A percentile compares a stretch with the other conserved stretches of the same genome.
Conservation (phyloP, 495 filamentous ascomycete genomes). For the Monascus purpureus region DNA sequence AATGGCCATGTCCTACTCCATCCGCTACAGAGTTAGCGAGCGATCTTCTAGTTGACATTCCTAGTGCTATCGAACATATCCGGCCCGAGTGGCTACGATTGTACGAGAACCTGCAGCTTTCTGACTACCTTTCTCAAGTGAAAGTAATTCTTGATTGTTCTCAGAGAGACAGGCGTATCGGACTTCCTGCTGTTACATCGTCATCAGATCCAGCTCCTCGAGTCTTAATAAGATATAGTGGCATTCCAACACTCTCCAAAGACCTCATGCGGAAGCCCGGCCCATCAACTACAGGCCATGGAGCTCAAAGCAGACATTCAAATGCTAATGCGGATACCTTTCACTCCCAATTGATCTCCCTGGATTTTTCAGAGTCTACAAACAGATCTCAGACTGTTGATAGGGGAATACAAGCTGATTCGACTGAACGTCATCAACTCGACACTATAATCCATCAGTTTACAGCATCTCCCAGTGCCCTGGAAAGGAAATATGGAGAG, state of each 20-base stretch:
- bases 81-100: conserved; percentile 34
- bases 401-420: not conserved
- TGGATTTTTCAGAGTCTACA: not conserved
- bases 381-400: not conserved
- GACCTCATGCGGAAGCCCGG: no score
- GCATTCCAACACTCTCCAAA: no score
- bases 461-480: conserved; percentile 9
- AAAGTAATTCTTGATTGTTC: conserved; percentile 8
- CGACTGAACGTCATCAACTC: conserved; percentile 14
- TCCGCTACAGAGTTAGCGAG: conserved; percentile 7
- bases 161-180: not conserved
- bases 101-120: conserved; percentile 30
- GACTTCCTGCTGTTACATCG: not conserved
- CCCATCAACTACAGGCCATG: no score
- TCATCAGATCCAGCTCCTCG: not conserved
- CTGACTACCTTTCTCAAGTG: conserved; percentile 19
- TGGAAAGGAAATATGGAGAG: conserved; percentile 21
- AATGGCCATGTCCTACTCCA: conserved; percentile 25
- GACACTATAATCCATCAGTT: conserved; percentile 17
- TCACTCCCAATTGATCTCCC: no score
- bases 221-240: conserved; percentile 1
- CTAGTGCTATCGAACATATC: conserved; percentile 21
- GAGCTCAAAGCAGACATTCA: no score
- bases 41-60: conserved; percentile 15
- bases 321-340: no score